Evolutionary conservation across 1,139 yeast species (phyloP), one percentile per base, ranked within the genome.

Genomic region (Geotrichum australiense): DNA sequence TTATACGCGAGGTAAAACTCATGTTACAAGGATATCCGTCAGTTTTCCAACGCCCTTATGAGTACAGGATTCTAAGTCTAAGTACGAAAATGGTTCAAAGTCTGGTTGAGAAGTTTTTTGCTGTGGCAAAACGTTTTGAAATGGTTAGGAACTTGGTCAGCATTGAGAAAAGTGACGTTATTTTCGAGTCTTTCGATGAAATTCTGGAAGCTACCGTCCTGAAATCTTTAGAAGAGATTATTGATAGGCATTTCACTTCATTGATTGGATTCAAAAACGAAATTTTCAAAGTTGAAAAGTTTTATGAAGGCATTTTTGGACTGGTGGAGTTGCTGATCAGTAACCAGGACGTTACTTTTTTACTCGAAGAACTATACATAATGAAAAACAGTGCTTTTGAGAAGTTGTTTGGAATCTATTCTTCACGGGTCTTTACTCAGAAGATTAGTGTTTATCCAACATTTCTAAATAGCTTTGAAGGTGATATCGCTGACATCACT

Each of bases 341-440:
- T 7, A 29, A 29, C n/a, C 32, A 29, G 18, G 32, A 29, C 18
- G 32, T 29, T 5, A 29, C 32, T 5, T 29, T 29, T 18, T 29
- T 29, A 14, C 18, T 29, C 7, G 32, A 29, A 29, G 32, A 29
- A 14, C 21, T 29, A 5, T 29, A 15, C n/a, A 18, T 8, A 6
- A 8, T 8, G 6, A 29, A 29, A 29, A 14, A 15, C 19, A 18
- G 18, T 5, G 8, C 6, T 6, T 29, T 29, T n/a, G n/a, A 29
- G 14, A 6, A 7, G 14, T 29, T 29, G n/a, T 29, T 29, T 21
- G 18, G 18, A 29, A n/a, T 29, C 6, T 29, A 29, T 15, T 10
- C n/a, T 6, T 5, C 6, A 7, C 14, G 21, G 8, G 19, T 29
- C 21, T 29, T 29, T 29, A 14, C 14, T 5, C 11, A 7, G 8